A percentile compares a stretch with the other conserved stretches of the same genome.
These are phyloP conservation scores for Haematococcus lacustris DNA, from an alignment of 139 green algal genomes.

Conservation along the genomic window DNA sequence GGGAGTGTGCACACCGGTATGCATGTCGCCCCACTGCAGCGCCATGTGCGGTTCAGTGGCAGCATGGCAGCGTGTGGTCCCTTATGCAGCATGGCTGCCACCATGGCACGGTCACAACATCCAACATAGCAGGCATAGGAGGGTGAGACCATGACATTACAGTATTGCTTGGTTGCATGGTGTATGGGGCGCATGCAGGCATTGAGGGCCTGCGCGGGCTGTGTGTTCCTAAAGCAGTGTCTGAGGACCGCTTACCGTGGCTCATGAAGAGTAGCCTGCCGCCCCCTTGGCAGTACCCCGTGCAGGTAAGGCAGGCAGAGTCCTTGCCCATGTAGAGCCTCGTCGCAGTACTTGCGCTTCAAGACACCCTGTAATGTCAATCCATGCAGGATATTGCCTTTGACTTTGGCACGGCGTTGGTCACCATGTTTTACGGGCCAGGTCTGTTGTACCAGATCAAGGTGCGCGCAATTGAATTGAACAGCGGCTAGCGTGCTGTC, in stretches of 20 bases:
- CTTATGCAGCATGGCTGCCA: no score
- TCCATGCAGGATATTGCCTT: conserved; percentile 37
- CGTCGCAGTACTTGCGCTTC: background rate
- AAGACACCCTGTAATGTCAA: background rate
- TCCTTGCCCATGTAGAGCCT: background rate
- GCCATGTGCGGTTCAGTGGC: no score
- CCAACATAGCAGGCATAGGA: no score
- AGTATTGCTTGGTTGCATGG: no score
- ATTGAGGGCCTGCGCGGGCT: conserved; percentile 91
- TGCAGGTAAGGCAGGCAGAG: conserved; percentile 14
- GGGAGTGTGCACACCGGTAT: no score
- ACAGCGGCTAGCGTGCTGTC: background rate
- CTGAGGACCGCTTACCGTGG: conserved; percentile 69
- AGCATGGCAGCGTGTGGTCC: no score
- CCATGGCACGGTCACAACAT: no score
- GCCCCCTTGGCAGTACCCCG: conserved; percentile 76
- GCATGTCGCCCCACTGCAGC: no score
- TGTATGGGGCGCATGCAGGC: no score
- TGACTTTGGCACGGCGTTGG: conserved; percentile 66
- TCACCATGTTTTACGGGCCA: conserved; percentile 83
- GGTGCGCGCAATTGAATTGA: background rate
- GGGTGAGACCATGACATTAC: no score
- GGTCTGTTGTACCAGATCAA: conserved; percentile 29
- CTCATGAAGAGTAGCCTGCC: conserved; percentile 87
- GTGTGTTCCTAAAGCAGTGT: conserved; percentile 77